These are phyloP conservation scores for Rheum nobile DNA, from an alignment of 148 eudicot genomes.

Conservation along the genomic window DNA sequence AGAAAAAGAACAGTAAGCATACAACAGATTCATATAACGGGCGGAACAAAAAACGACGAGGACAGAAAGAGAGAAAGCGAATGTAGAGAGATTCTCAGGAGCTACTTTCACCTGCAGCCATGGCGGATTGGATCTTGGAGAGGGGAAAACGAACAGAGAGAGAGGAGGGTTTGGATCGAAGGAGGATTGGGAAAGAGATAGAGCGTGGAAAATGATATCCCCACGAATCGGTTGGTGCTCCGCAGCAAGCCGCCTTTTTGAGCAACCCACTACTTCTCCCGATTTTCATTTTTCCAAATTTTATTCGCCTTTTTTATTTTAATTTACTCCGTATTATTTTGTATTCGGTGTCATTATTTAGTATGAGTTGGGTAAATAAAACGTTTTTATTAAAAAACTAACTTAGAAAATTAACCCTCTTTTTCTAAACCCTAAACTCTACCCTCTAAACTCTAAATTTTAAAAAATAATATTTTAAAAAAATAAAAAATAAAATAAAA, in stretches of 20 bases:
- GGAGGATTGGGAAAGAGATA: neutral
- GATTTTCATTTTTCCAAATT: neutral
- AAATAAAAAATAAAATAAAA: no score
- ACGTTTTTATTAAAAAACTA: no score
- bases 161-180: neutral
- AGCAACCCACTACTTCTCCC: neutral
- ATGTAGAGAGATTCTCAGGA: neutral
- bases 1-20: neutral
- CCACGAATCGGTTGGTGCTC: constrained; percentile 1
- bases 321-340: neutral
- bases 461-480: no score
- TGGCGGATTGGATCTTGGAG: constrained; percentile 1
- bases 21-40: neutral
- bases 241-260: constrained; percentile 1
- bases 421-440: no score
- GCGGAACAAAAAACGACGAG: neutral
- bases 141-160: neutral
- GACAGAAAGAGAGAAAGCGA: neutral
- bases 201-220: neutral
- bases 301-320: neutral
- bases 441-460: no score
- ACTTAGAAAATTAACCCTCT: no score
- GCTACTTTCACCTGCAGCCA: neutral
- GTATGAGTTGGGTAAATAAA: no score
- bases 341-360: neutral